Base-by-base conservation (phyloP, 208 protist species). In the Trypanosoma conorhini region DNA sequence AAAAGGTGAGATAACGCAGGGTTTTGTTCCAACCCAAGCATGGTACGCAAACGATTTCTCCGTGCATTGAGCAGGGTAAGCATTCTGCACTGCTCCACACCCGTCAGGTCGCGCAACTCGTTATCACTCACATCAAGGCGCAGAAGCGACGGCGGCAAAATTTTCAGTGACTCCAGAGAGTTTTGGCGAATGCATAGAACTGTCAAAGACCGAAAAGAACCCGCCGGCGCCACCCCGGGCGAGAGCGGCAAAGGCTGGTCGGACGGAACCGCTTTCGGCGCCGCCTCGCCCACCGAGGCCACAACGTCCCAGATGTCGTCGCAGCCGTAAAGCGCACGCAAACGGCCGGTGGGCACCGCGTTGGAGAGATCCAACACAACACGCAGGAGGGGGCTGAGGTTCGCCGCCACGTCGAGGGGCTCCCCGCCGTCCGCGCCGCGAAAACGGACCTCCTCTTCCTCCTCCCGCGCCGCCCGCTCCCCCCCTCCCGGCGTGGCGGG, bases 81-180 rank as follows among this genome's bases (percentile, higher is more conserved):
- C 88, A 93, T 93, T 60, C 68, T 73, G 71, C 91, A 96, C 62
- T 74, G 17, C 13, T 70, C 67, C 58, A 96, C 30, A 7, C 86
- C 88, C n/a, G 17, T 62, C 5, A 96, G 56, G 12, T 70, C 56
- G 5, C 64, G 67, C 28, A 96, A 80, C n/a, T 72, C 58, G 59
- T 96, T 96, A 38, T 81, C 54, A 71, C 88, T 94, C 46, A 96
- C 79, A 70, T 96, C 91, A 5, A 96, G 72, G 3, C 87, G 88
- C 33, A 96, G 70, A 57, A 96, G 85, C 30, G 86, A 86, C 4
- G 72, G 52, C 0, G 91, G 91, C 19, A 96, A 69, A 30, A 74
- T 67, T 48, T 57, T 67, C 15, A 94, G 60, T 21, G 70, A 56
- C 0, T 48, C 74, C 22, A 96, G 74, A 26, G 83, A 68, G 58